Percentiles rank a stretch among this genome's conserved stretches.
Evolutionary conservation across 192 early-diverging fungal genomes (phyloP).

Genomic region (Coemansia sp.): DNA sequence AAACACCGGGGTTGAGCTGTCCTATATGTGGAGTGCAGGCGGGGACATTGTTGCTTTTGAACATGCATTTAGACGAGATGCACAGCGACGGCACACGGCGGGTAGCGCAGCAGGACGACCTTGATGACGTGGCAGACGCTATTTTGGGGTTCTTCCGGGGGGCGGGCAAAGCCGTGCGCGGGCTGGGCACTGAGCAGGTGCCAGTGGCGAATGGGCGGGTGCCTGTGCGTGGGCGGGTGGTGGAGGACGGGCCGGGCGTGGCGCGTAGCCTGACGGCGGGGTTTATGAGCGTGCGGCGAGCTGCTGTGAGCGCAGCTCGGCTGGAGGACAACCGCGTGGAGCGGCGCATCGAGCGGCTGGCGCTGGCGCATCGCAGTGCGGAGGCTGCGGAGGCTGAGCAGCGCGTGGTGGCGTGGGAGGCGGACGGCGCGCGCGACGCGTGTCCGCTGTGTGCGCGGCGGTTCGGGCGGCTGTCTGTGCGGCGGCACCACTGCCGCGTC

Average conservation of each 20-base stretch:
- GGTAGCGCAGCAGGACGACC: slow-evolving; percentile 33
- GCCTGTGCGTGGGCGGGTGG: slow-evolving; percentile 57
- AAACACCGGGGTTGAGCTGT: slow-evolving; percentile 19
- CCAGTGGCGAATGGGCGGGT: slow-evolving; percentile 23
- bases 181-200: slow-evolving; percentile 10
- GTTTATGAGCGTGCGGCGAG: slow-evolving; percentile 57
- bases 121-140: slow-evolving; percentile 36
- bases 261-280: slow-evolving; percentile 56
- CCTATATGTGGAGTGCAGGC: slow-evolving; percentile 56
- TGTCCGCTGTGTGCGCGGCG: slow-evolving; percentile 33
- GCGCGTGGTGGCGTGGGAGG: slow-evolving; percentile 46
- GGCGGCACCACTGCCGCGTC: slow-evolving; percentile 73
- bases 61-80: slow-evolving; percentile 51
- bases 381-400: slow-evolving; percentile 41
- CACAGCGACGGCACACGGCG: slow-evolving; percentile 13
- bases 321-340: slow-evolving; percentile 74
- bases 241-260: slow-evolving; percentile 49
- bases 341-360: slow-evolving; percentile 72
- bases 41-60: slow-evolving; percentile 45
- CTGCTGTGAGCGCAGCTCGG: slow-evolving; percentile 61
- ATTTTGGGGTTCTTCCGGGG: slow-evolving; percentile 50
- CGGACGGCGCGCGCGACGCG: slow-evolving; percentile 13
- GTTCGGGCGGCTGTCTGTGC: slow-evolving; percentile 60
- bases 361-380: slow-evolving; percentile 13
- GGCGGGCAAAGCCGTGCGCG: slow-evolving; percentile 27